Evolutionary conservation across 345 rosid species (phyloP).

Genomic region (Aquilaria sinensis): DNA sequence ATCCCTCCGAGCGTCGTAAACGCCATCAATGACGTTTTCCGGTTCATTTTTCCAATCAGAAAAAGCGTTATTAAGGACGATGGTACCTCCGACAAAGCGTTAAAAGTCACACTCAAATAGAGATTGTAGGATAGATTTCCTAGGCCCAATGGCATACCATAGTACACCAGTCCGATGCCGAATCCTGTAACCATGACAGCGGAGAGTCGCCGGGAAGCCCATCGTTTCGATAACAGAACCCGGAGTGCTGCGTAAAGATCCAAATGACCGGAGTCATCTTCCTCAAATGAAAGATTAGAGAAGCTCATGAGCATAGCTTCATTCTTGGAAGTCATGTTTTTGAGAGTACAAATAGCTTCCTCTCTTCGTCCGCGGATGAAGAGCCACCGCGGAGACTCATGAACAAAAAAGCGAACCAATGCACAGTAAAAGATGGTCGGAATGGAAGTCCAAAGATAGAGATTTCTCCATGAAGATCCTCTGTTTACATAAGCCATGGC

Average conservation of each 20-base stretch:
- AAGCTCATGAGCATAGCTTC: conserved; percentile 15
- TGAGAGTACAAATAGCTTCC: conserved; percentile 26
- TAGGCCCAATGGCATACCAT: conserved; percentile 67
- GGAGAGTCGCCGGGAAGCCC: conserved; percentile 44
- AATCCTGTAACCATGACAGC: conserved; percentile 36
- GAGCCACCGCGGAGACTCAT: conserved; percentile 59
- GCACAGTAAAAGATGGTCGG: conserved; percentile 31
- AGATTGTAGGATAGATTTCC: conserved; percentile 45
- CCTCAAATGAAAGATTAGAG: conserved; percentile 23
- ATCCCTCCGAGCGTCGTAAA: conserved; percentile 39
- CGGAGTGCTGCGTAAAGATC: conserved; percentile 41
- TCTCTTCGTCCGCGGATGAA: conserved; percentile 34
- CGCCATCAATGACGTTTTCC: conserved; percentile 32
- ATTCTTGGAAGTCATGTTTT: neutral
- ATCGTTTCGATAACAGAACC: conserved; percentile 31
- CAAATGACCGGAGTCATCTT: conserved; percentile 18
- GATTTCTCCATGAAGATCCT: conserved; percentile 37
- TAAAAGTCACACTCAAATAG: conserved; percentile 52
- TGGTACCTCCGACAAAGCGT: conserved; percentile 66
- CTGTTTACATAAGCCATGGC: conserved; percentile 30
- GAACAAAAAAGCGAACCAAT: conserved; percentile 25
- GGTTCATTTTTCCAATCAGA: conserved; percentile 32
- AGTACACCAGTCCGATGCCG: conserved; percentile 62
- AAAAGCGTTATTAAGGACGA: conserved; percentile 39
- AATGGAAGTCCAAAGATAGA: conserved; percentile 43